Evolutionary conservation across 495 filamentous ascomycete genomes (phyloP).

Genomic region (Neurospora sp.): DNA sequence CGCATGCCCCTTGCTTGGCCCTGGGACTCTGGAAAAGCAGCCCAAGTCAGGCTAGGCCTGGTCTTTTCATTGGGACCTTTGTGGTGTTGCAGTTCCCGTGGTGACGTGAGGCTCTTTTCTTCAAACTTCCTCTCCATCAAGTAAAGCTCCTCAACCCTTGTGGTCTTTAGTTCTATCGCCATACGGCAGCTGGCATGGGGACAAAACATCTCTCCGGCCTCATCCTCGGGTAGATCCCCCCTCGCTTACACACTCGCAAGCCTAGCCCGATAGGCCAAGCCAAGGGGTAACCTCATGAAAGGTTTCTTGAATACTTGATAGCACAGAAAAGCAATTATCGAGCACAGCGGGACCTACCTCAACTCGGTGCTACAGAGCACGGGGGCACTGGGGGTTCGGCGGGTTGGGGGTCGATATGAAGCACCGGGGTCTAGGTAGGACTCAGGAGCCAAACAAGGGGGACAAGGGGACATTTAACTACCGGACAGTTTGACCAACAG

Average conservation of each 20-base stretch:
- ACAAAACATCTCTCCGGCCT: background rate
- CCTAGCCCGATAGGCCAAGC: background rate
- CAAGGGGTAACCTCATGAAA: background rate
- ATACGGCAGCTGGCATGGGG: background rate
- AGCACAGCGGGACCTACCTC: background rate
- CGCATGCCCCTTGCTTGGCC: background rate
- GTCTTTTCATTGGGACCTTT: too few relatives aligned
- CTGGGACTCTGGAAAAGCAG: background rate
- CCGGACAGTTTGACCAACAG: background rate
- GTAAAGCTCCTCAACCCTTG: background rate
- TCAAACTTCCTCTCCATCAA: background rate
- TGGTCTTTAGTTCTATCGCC: background rate
- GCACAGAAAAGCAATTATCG: background rate
- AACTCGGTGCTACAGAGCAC: background rate
- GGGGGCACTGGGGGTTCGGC: background rate
- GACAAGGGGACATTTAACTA: background rate
- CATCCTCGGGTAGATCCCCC: background rate
- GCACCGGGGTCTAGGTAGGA: background rate
- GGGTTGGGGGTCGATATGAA: background rate
- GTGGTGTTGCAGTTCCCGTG: background rate
- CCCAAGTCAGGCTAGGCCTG: background rate
- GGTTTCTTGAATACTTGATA: background rate
- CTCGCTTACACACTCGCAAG: background rate
- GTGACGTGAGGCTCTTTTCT: background rate
- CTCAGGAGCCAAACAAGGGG: background rate